These are phyloP conservation scores for Trypanosoma cruzi DNA, from an alignment of 208 protist species.

Conservation along the genomic window DNA sequence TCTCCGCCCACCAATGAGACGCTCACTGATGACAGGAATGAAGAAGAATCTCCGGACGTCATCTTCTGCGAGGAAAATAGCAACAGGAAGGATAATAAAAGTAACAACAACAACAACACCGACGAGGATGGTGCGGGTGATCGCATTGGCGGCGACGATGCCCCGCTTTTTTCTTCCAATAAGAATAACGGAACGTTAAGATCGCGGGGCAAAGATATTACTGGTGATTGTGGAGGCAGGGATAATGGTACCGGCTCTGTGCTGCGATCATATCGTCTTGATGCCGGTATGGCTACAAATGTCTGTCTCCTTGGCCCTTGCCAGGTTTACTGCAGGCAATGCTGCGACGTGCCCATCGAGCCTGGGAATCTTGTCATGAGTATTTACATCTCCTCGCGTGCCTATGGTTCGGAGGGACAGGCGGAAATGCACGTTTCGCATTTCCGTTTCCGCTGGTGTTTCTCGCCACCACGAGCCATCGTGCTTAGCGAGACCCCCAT, in stretches of 20 bases:
- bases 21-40: background rate
- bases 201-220: background rate
- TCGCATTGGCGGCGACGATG: background rate
- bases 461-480: constrained; percentile 30
- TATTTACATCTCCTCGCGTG: constrained; percentile 46
- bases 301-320: constrained; percentile 60
- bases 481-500: constrained; percentile 39
- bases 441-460: constrained; percentile 36
- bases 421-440: constrained; percentile 47
- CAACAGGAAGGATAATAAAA: background rate
- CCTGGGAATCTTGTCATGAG: constrained; percentile 30
- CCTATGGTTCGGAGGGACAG: constrained; percentile 14
- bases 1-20: background rate
- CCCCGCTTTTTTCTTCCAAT: background rate
- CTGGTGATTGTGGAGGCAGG: constrained; percentile 11
- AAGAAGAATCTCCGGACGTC: background rate
- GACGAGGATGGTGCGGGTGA: background rate
- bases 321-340: constrained; percentile 57
- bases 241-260: background rate
- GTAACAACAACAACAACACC: background rate
- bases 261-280: constrained; percentile 37
- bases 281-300: constrained; percentile 45
- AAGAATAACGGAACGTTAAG: background rate
- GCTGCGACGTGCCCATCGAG: constrained; percentile 8
- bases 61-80: background rate